Evolutionary conservation across 768 basidiomycete genomes (phyloP).

Genomic region (Leccinum subgranulosum): DNA sequence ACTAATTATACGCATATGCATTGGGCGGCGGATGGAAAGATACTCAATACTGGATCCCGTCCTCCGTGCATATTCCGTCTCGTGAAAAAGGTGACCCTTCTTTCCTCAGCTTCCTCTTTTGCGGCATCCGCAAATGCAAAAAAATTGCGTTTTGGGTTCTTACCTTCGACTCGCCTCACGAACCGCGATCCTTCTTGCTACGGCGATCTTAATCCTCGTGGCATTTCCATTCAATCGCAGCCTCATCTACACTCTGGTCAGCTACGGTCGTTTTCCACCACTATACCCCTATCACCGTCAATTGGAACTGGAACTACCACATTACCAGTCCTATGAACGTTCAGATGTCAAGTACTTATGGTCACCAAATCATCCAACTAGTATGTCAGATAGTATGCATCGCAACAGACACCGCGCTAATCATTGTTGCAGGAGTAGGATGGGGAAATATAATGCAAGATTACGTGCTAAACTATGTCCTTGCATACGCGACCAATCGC

Average conservation of each 20-base stretch:
- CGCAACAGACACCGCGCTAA: not conserved
- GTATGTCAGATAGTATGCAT: not conserved
- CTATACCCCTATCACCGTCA: conserved; percentile 37
- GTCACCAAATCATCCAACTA: conserved; percentile 43
- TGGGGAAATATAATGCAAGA: conserved; percentile 42
- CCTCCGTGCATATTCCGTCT: not conserved
- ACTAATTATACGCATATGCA: not conserved
- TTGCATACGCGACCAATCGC: conserved; percentile 33
- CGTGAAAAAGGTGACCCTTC: not conserved
- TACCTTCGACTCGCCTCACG: not conserved
- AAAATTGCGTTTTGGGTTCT: not conserved
- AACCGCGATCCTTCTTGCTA: conserved; percentile 3
- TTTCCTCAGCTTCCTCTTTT: not conserved
- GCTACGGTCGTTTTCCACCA: conserved; percentile 34
- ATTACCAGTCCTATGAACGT: conserved; percentile 36
- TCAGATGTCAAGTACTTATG: conserved; percentile 39
- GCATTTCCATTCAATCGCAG: conserved; percentile 24
- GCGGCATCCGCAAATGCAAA: not conserved
- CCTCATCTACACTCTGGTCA: conserved; percentile 12
- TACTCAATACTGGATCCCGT: no score
- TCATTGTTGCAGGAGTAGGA: conserved; percentile 27
- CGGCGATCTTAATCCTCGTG: conserved; percentile 6
- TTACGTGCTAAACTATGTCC: conserved; percentile 30
- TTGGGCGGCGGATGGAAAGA: not conserved
- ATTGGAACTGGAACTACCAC: conserved; percentile 38